These are phyloP conservation scores for Trypanosoma avium DNA, from an alignment of 208 protist species.

Conservation along the genomic window DNA sequence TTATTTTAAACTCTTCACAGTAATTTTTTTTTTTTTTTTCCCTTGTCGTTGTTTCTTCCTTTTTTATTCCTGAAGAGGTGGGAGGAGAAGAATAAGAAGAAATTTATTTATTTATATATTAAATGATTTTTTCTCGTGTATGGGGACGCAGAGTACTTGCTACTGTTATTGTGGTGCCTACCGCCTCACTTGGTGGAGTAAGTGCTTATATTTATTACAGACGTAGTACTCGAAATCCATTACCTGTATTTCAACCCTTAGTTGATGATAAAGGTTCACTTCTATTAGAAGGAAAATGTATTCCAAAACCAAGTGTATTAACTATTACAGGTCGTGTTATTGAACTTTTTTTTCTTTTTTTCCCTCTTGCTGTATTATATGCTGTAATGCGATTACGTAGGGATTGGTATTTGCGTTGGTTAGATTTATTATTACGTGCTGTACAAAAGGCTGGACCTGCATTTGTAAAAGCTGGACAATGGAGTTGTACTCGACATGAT, in stretches of 20 bases:
- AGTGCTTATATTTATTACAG: slow-evolving; percentile 70
- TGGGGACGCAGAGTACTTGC: slow-evolving; percentile 3
- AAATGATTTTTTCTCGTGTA: slow-evolving; percentile 17
- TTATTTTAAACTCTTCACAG: too few species aligned
- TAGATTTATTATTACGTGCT: slow-evolving; percentile 60
- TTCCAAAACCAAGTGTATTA: slow-evolving; percentile 35
- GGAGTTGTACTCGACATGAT: slow-evolving; percentile 88
- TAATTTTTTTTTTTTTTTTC: too few species aligned
- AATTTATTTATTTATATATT: slow-evolving; percentile 17
- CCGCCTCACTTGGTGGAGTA: slow-evolving; percentile 46
- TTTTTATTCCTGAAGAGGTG: too few species aligned
- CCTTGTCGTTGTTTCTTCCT: too few species aligned
- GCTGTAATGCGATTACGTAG: slow-evolving; percentile 56
- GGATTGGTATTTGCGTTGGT: slow-evolving; percentile 68
- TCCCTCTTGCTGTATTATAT: slow-evolving; percentile 72
- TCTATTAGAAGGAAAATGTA: slow-evolving; percentile 52
- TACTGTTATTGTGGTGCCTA: slow-evolving; percentile 45
- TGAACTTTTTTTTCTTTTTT: slow-evolving; percentile 69
- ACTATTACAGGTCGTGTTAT: slow-evolving; percentile 53
- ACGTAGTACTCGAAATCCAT: slow-evolving; percentile 39
- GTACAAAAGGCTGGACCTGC: slow-evolving; percentile 84
- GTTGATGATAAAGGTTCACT: slow-evolving; percentile 68
- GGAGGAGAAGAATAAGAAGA: too few species aligned
- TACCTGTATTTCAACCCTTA: slow-evolving; percentile 59
- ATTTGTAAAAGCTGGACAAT: slow-evolving; percentile 92